Base-by-base conservation (phyloP, 2,329 filamentous ascomycete genomes). In the Hypoxylon sp. region DNA sequence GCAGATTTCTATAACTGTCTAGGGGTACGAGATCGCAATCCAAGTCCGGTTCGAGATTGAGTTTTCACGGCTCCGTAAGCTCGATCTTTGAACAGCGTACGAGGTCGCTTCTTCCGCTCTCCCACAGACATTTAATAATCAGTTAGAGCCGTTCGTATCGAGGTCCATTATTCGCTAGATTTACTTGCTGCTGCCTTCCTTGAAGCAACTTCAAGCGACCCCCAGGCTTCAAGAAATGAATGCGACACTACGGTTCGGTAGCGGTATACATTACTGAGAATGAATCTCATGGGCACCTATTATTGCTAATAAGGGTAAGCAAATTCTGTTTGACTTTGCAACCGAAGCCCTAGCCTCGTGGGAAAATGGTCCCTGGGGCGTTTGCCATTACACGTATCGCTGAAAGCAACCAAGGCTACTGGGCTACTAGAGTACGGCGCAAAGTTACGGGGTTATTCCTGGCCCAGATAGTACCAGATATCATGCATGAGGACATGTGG, bases 381-480 rank as follows among this genome's bases (percentile, higher is more conserved):
- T n/a, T n/a, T n/a, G n/a, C n/a, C n/a, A n/a, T n/a, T n/a, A n/a
- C n/a, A n/a, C n/a, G n/a, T n/a, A n/a, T n/a, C n/a, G n/a, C n/a
- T n/a, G n/a, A n/a, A n/a, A n/a, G n/a, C n/a, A n/a, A n/a, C n/a
- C n/a, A n/a, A n/a, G n/a, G n/a, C n/a, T n/a, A n/a, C n/a, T n/a
- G n/a, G n/a, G n/a, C n/a, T 40, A 21, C 25, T 43, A 27, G 26
- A 47, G 23, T 15, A 25, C 47, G 13, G n/a, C 27, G 41, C 19
- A 23, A 43, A 25, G 40, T 15, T 13, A 40, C 45, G 30, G 34
- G 44, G 54, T 36, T 54, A 32, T 56, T 52, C 49, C 55, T 23
- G 45, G 55, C 51, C 37, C 6, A 32, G 31, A 50, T 35, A n/a
- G 45, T 40, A 27, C 32, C 34, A 50, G 40, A 40, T 40, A 34